These are phyloP conservation scores for Fagus crenata DNA, from an alignment of 306 rosid species.

Conservation along the genomic window DNA sequence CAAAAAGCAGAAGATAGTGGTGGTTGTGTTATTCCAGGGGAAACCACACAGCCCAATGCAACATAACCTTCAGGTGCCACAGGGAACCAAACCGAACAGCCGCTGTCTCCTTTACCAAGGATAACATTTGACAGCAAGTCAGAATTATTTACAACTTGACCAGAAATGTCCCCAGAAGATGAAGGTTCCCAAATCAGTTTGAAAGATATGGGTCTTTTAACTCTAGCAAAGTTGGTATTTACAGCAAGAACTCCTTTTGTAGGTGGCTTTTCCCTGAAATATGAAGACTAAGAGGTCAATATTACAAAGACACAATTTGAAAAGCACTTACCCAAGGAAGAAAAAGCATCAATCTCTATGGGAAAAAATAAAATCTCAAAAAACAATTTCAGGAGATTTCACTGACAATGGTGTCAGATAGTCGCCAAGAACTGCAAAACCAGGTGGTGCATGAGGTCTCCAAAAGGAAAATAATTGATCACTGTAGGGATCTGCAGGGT, in stretches of 20 bases:
- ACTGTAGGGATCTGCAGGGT: slow-evolving; percentile 55
- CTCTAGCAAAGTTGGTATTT: slow-evolving; percentile 66
- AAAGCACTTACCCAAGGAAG: background rate
- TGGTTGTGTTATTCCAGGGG: slow-evolving; percentile 64
- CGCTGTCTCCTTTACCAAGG: slow-evolving; percentile 36
- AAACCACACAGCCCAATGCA: slow-evolving; percentile 88
- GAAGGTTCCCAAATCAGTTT: slow-evolving; percentile 80
- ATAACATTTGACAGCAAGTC: slow-evolving; percentile 27
- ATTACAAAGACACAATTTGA: background rate
- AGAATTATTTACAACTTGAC: slow-evolving; percentile 33
- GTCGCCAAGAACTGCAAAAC: slow-evolving; percentile 94
- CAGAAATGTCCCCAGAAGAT: slow-evolving; percentile 43
- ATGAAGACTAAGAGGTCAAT: slow-evolving; percentile 28
- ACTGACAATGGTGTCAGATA: slow-evolving; percentile 89
- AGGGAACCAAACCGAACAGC: slow-evolving; percentile 90
- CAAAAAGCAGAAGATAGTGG: slow-evolving; percentile 76
- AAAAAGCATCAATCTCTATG: background rate
- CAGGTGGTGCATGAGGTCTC: slow-evolving; percentile 97
- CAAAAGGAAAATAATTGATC: slow-evolving; percentile 83
- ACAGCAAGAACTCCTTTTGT: slow-evolving; percentile 86
- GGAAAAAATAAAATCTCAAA: slow-evolving; percentile 19
- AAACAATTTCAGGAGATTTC: slow-evolving; percentile 23
- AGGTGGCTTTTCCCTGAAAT: slow-evolving; percentile 93
- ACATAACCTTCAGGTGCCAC: slow-evolving; percentile 92
- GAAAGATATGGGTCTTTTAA: slow-evolving; percentile 75